A percentile compares a stretch with the other conserved stretches of the same genome.
Conservation (phyloP, 768 basidiomycete species). For the Psilocybe cubensis region DNA sequence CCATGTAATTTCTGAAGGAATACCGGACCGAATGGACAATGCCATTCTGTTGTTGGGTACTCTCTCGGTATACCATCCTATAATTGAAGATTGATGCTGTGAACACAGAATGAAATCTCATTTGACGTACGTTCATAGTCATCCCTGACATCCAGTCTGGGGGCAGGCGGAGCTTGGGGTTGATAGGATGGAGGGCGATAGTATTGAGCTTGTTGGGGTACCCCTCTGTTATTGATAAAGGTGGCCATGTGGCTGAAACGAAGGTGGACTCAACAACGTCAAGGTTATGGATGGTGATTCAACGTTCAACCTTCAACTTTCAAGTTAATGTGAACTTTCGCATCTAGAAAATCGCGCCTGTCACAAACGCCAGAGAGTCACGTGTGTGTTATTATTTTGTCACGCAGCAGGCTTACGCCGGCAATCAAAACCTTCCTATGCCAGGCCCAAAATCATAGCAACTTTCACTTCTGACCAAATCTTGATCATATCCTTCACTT, state of each 20-base stretch:
- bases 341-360: constrained; percentile 20
- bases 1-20: constrained; percentile 85
- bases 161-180: constrained; percentile 19
- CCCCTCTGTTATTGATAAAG: constrained; percentile 24
- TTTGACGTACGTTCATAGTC: constrained; percentile 72
- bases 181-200: constrained; percentile 28
- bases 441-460: background rate
- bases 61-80: constrained; percentile 88
- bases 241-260: constrained; percentile 19
- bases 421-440: background rate
- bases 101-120: background rate
- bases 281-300: no score
- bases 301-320: background rate
- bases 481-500: background rate
- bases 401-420: background rate
- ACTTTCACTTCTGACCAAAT: no score
- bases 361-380: constrained; percentile 19
- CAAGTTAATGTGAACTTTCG: background rate
- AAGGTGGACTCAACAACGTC: no score
- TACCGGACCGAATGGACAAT: constrained; percentile 84
- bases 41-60: constrained; percentile 85
- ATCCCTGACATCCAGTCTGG: constrained; percentile 58
- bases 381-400: background rate
- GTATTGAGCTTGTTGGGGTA: constrained; percentile 23
- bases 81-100: constrained; percentile 9